Evolutionary conservation across 129 eudicot genomes (phyloP).

Genomic region (Flaveria ramosissima): DNA sequence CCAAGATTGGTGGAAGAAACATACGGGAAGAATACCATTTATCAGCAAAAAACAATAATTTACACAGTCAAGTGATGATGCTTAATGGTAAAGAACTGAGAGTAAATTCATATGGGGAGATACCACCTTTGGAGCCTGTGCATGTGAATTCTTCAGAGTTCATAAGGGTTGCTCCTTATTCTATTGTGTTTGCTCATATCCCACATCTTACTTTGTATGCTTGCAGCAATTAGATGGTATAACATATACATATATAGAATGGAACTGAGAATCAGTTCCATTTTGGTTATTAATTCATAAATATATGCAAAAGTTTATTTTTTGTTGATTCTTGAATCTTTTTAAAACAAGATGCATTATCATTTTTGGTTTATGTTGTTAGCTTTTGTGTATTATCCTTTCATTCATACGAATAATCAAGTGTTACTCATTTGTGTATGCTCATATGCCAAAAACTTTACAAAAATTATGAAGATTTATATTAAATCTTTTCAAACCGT

Average conservation of each 20-base stretch:
- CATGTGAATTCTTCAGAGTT: slow-evolving; percentile 57
- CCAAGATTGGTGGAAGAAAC: slow-evolving; percentile 19
- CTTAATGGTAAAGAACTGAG: slow-evolving; percentile 61
- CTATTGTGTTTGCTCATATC: slow-evolving; percentile 73
- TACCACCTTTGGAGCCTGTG: slow-evolving; percentile 63
- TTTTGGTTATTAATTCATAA: slow-evolving; percentile 33
- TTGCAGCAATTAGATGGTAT: slow-evolving; percentile 44
- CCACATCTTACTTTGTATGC: slow-evolving; percentile 63
- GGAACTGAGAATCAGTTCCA: slow-evolving; percentile 48
- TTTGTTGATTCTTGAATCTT: background rate
- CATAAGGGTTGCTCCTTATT: slow-evolving; percentile 60
- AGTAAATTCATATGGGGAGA: slow-evolving; percentile 48
- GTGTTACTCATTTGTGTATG: background rate
- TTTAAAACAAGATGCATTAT: slow-evolving; percentile 18
- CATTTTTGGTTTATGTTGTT: slow-evolving; percentile 5
- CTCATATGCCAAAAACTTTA: background rate
- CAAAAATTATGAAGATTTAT: slow-evolving; percentile 7
- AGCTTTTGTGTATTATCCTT: background rate
- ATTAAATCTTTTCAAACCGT: slow-evolving; percentile 9
- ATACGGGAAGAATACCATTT: slow-evolving; percentile 78
- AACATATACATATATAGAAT: slow-evolving; percentile 19
- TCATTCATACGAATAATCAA: background rate
- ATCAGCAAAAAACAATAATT: slow-evolving; percentile 62
- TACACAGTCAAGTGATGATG: slow-evolving; percentile 82
- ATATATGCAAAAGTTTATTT: background rate